A percentile compares a stretch with the other conserved stretches of the same genome.
Evolutionary conservation across 352 stramenopile species (phyloP).

Genomic region (Globisporangium yorkense): DNA sequence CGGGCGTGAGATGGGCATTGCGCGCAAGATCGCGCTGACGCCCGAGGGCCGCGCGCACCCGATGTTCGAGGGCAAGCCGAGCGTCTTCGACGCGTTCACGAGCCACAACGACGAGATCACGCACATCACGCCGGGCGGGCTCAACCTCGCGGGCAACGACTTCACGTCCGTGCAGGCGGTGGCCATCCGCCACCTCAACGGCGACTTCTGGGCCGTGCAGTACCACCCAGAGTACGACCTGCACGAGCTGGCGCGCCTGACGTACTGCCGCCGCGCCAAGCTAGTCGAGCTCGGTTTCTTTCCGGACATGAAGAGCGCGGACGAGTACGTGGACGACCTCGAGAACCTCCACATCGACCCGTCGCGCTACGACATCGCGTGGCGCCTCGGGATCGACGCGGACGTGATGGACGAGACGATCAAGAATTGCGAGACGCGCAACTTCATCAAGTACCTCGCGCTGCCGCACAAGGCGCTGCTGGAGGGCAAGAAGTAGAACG

Average conservation of each 20-base stretch:
- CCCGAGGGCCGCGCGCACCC: slow-evolving; percentile 68
- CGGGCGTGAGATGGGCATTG: slow-evolving; percentile 70
- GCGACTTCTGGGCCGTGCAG: slow-evolving; percentile 81
- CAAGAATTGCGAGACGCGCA: slow-evolving; percentile 70
- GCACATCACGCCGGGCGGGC: slow-evolving; percentile 54
- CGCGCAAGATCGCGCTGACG: slow-evolving; percentile 71
- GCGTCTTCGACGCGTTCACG: slow-evolving; percentile 76
- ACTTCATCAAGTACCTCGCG: slow-evolving; percentile 83
- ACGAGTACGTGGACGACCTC: slow-evolving; percentile 69
- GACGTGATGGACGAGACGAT: slow-evolving; percentile 81
- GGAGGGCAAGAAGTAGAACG: slow-evolving; percentile 15
- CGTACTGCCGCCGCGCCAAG: slow-evolving; percentile 60
- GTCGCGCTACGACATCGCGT: slow-evolving; percentile 73
- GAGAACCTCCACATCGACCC: slow-evolving; percentile 68
- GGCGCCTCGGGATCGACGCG: slow-evolving; percentile 65
- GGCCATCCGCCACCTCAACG: slow-evolving; percentile 63
- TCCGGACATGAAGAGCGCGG: slow-evolving; percentile 53
- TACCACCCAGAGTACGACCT: slow-evolving; percentile 85
- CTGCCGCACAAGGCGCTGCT: slow-evolving; percentile 59
- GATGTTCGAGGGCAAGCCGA: slow-evolving; percentile 79
- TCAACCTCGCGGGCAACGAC: slow-evolving; percentile 53
- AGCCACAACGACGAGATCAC: slow-evolving; percentile 83
- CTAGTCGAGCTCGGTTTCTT: slow-evolving; percentile 74
- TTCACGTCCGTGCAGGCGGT: slow-evolving; percentile 73
- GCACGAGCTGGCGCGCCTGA: slow-evolving; percentile 70